Conservation (phyloP, 257 asterid species). For the Capsicum chinense region DNA sequence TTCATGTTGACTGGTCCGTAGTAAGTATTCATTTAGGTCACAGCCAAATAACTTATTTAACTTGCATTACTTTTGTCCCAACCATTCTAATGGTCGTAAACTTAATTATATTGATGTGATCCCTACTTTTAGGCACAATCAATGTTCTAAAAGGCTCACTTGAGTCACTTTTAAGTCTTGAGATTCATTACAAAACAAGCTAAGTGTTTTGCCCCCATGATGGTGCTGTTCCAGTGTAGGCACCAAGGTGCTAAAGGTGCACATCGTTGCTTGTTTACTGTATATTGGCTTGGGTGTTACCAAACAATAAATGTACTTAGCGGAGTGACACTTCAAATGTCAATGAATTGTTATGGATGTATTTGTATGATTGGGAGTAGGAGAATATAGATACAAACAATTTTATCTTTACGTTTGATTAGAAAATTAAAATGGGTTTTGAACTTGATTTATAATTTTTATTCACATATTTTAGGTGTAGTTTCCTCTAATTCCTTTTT, state of each 20-base stretch:
- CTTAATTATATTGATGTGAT: background rate
- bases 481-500: background rate
- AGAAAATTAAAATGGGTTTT: background rate
- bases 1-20: background rate
- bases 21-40: background rate
- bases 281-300: background rate
- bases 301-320: background rate
- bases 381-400: background rate
- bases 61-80: background rate
- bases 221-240: conserved; percentile 8
- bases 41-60: background rate
- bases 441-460: background rate
- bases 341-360: background rate
- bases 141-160: conserved; percentile 2
- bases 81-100: background rate
- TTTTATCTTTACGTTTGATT: background rate
- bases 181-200: background rate
- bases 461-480: background rate
- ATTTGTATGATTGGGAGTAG: conserved; percentile 5
- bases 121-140: conserved; percentile 13
- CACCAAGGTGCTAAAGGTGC: conserved; percentile 2
- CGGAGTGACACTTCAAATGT: background rate
- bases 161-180: conserved; percentile 7
- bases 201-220: background rate
- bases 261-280: background rate